Evolutionary conservation across 208 protist genomes (phyloP), one percentile per base, ranked within the genome.

Genomic region (Porcisia hertigi): DNA sequence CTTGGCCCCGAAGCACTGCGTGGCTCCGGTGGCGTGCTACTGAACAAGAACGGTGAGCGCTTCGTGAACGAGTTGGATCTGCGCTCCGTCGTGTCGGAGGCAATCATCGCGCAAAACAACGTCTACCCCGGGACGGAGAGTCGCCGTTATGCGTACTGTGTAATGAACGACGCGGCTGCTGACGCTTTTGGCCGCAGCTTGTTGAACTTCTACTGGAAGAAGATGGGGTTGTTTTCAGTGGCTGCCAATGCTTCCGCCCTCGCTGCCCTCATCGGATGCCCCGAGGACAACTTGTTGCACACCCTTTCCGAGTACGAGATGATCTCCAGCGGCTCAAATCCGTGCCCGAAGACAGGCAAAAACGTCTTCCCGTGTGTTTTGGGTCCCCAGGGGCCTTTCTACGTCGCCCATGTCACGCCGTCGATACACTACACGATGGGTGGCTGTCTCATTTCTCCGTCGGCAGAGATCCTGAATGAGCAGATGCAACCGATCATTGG

Each of bases 381-480:
- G 6, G 92, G 88, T 36, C 25, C 81, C 11, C 65, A 91, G 16
- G 90, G 91, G 14, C 87, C 86, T 20, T 97, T 83, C 77, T 92
- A 97, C 78, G 91, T 97, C 39, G 88, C 94, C 39, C 81, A 86
- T 73, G 88, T 99, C 64, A 99, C 97, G 45, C 98, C 98, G 18
- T 91, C 89, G 4, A 94, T 99, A 76, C 98, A 99, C 87, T 99
- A 99, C 91, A 98, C 90, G 12, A 99, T 99, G 98, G 98, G 98
- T 67, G 98, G 98, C 64, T 82, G 98, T 69, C 69, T 86, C 55
- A 98, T 99, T 77, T 93, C 93, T 54, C 62, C 86, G 7, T 75
- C 96, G 8, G 95, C 87, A 12, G 83, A 93, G 62, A 86, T 99
- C 34, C 86, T 99, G 67, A 69, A 71, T 14, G 74, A 71, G 62